These are phyloP conservation scores for Epichloe coenophiala DNA, from an alignment of 2,329 filamentous ascomycete genomes.

Conservation along the genomic window DNA sequence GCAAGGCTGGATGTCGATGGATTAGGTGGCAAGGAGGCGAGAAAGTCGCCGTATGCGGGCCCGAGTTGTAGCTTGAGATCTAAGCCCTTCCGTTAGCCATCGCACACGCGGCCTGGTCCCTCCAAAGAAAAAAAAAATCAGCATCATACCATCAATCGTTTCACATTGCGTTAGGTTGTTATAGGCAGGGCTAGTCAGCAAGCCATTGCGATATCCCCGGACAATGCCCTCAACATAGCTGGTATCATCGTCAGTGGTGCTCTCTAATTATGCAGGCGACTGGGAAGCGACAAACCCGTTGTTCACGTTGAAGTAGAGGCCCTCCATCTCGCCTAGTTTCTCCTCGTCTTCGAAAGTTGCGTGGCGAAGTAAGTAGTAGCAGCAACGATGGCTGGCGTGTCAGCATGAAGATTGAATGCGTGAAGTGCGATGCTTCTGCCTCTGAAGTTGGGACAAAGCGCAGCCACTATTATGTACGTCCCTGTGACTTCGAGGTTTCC, in stretches of 20 bases:
- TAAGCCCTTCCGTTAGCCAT: constrained; percentile 22
- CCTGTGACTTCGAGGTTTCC: background rate
- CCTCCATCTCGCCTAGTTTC: constrained; percentile 51
- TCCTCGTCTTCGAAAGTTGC: background rate
- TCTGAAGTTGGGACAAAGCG: background rate
- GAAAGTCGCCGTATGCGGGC: constrained; percentile 93
- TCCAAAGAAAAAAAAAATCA: background rate
- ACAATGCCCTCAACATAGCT: constrained; percentile 97
- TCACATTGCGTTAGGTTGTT: constrained; percentile 95
- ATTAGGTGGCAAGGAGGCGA: constrained; percentile 84
- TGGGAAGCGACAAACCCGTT: constrained; percentile 51
- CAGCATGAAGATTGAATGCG: background rate
- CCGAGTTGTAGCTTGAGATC: constrained; percentile 97
- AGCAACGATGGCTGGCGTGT: background rate
- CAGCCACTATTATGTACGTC: background rate
- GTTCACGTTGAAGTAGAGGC: constrained; percentile 87
- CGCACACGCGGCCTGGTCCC: background rate
- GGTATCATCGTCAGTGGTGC: constrained; percentile 19
- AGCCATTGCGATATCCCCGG: constrained; percentile 87
- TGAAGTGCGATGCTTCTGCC: background rate
- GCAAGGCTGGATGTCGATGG: constrained; percentile 92
- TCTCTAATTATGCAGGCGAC: constrained; percentile 4
- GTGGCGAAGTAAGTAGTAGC: background rate
- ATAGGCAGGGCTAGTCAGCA: constrained; percentile 84
- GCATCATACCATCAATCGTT: constrained; percentile 67